These are phyloP conservation scores for Saccharomycopsis selenospora DNA, from an alignment of 805 yeast species.

Conservation along the genomic window DNA sequence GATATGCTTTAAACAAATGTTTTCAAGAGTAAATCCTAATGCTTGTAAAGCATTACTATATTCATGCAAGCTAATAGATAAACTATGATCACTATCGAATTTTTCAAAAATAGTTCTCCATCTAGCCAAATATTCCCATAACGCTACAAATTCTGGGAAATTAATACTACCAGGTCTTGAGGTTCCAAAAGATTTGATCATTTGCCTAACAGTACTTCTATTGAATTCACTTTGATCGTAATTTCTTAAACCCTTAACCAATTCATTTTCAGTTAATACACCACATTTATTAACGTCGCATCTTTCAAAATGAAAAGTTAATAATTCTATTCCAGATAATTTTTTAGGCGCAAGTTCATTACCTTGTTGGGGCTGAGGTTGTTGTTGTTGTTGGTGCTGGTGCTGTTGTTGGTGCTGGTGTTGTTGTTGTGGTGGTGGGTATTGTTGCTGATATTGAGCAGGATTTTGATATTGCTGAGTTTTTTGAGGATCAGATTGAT, in stretches of 20 bases:
- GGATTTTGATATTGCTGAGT: not conserved
- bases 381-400: constrained; percentile 7
- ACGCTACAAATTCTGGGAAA: constrained; percentile 12
- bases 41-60: constrained; percentile 11
- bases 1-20: constrained; percentile 4
- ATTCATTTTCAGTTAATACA: constrained; percentile 7
- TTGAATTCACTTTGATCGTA: constrained; percentile 13
- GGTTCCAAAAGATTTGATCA: constrained; percentile 14
- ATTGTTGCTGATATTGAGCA: not conserved
- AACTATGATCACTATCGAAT: constrained; percentile 11
- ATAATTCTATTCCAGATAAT: not conserved
- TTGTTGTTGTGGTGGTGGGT: not conserved
- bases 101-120: constrained; percentile 16
- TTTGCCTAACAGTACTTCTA: constrained; percentile 10
- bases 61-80: constrained; percentile 10
- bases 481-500: not conserved
- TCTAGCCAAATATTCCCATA: constrained; percentile 10
- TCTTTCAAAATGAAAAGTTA: constrained; percentile 4
- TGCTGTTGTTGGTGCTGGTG: constrained; percentile 3
- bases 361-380: constrained; percentile 1
- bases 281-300: constrained; percentile 9
- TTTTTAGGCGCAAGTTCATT: not conserved
- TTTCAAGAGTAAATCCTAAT: constrained; percentile 9
- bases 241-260: constrained; percentile 12
- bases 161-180: constrained; percentile 3